Evolutionary conservation across 2,329 filamentous ascomycete genomes (phyloP), one percentile per base, ranked within the genome.

Genomic region (Aspergillus persii): DNA sequence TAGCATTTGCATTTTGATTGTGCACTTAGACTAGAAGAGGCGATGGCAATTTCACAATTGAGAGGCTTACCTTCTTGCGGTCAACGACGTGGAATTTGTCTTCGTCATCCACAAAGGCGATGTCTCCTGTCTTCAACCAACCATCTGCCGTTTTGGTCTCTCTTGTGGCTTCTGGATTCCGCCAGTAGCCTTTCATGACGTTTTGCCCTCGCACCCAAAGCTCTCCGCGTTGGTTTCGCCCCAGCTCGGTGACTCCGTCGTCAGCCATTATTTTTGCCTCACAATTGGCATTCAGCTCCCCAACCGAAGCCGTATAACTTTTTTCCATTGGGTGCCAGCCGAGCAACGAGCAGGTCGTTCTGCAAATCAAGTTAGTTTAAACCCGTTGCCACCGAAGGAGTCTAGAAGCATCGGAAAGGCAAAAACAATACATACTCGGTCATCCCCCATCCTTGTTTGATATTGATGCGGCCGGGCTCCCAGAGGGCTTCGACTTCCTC

Each of bases 361-460:
- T 80, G 55, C 36, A 31, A 27, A 39, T 12, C 44, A 58, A 48
- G 23, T 63, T 59, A 61, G 58, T 27, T 29, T 57, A 52, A 48
- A 15, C 26, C 18, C 33, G 36, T 52, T 50, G 56, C 58, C 33
- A 56, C 47, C 39, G 44, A 5, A 23, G 9, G 23, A 26, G 44
- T 50, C 50, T 49, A 12, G 3, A 27, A 52, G 44, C 18, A 47
- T 36, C n/a, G 30, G 44, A n/a, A 52, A 39, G 3, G 18, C 18
- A 11, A 57, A 49, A 56, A 62, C 77, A 57, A 49, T 54, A 62
- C 77, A 71, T 68, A 79, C 75, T 95, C 91, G 1, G 91, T 95
- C 91, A 96, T 94, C 4, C 92, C 92, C 89, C 90, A 96, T 3
- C 90, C 91, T 74, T 94, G 91, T 69, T 82, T 83, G 30, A 87